A percentile compares a stretch with the other conserved stretches of the same genome.
phyloP scores from a whole-genome alignment of 2,329 filamentous ascomycete species.

The Diaporthe vexans region DNA sequence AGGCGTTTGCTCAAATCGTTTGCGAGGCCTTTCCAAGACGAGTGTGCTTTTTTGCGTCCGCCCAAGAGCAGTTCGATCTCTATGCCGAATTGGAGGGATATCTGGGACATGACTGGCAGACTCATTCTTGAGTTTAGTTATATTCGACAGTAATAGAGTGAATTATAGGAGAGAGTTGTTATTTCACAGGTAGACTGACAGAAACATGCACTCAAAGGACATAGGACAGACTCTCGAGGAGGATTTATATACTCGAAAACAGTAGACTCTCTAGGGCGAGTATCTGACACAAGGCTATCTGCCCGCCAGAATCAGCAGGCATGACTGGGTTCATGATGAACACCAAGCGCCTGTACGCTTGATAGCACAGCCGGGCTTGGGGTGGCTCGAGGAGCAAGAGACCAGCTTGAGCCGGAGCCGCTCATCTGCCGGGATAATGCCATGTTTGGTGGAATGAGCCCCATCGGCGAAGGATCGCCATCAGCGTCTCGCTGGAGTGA shows the following conservation, averaged over 20 bases:
- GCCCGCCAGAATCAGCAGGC: not conserved
- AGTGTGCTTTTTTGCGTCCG: slow-evolving; percentile 50
- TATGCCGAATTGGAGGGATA: slow-evolving; percentile 51
- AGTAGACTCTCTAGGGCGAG: not conserved
- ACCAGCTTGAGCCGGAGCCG: not conserved
- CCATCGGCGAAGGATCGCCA: slow-evolving; percentile 21
- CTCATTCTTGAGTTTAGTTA: not conserved
- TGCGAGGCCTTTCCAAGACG: slow-evolving; percentile 52
- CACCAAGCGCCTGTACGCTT: not conserved
- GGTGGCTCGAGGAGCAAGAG: not conserved
- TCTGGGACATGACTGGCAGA: not conserved
- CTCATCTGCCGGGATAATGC: slow-evolving; percentile 2
- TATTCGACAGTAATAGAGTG: too few species aligned
- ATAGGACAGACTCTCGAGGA: not conserved
- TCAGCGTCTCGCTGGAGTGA: slow-evolving; percentile 26
- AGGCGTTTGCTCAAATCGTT: slow-evolving; percentile 52
- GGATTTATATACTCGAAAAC: not conserved
- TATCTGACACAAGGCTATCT: not conserved
- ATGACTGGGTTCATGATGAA: not conserved
- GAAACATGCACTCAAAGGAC: not conserved
- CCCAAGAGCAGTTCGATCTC: slow-evolving; percentile 56
- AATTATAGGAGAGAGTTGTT: not conserved
- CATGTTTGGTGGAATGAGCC: slow-evolving; percentile 4
- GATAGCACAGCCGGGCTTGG: not conserved
- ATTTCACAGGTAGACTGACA: not conserved